Evolutionary conservation across 371 early-diverging fungal genomes (phyloP).

Genomic region (Capillidium rhysosporum): DNA sequence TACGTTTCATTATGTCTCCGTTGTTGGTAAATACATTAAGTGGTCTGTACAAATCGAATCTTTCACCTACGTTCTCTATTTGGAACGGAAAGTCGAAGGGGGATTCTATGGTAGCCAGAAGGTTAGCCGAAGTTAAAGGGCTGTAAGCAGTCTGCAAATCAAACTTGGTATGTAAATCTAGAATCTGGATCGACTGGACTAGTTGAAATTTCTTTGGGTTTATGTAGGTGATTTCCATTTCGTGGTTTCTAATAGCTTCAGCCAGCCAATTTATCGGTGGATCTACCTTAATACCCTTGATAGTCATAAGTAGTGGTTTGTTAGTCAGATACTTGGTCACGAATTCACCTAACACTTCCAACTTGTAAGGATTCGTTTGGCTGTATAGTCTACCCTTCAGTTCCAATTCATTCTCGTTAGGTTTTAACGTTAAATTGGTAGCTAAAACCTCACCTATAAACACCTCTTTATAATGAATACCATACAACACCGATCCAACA

Average conservation of each 20-base stretch:
- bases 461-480: not conserved
- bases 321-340: not conserved
- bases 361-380: not conserved
- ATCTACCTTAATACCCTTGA: not conserved
- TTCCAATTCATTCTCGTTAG: not conserved
- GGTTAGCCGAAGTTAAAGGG: not conserved
- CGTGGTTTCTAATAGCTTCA: not conserved
- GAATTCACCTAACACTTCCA: slow-evolving; percentile 1
- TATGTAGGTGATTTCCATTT: not conserved
- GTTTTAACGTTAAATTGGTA: not conserved
- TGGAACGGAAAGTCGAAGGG: slow-evolving; percentile 5
- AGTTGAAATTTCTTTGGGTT: not conserved
- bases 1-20: not conserved
- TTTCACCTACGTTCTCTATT: not conserved
- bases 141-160: not conserved
- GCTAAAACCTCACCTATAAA: not conserved
- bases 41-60: not conserved
- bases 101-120: not conserved
- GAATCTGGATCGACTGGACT: not conserved
- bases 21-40: too few species aligned
- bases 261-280: not conserved
- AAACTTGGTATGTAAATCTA: not conserved
- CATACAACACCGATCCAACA: not conserved
- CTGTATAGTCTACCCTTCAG: not conserved
- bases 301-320: not conserved